Conservation (phyloP, 1,284 basidiomycete species). For the Puccinia polysora region DNA sequence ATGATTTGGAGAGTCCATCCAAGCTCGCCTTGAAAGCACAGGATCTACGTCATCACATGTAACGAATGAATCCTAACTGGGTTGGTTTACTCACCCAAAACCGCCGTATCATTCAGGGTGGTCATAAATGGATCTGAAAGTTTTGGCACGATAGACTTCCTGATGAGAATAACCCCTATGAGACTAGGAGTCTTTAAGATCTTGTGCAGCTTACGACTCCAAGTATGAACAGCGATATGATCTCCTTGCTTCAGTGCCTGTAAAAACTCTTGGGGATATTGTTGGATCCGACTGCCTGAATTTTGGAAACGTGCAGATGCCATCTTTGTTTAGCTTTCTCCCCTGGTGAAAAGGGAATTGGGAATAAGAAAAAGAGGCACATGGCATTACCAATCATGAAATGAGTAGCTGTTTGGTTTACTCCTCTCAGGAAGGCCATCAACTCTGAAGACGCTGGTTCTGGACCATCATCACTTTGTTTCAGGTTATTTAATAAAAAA, state of each 20-base stretch:
- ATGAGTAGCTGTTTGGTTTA: conserved; percentile 66
- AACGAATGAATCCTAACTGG: too few species aligned
- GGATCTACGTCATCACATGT: too few species aligned
- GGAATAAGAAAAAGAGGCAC: conserved; percentile 59
- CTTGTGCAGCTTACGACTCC: conserved; percentile 56
- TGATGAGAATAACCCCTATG: not conserved
- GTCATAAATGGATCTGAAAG: conserved; percentile 41
- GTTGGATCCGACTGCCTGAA: conserved; percentile 56
- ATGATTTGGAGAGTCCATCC: conserved; percentile 79
- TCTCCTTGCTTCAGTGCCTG: conserved; percentile 45
- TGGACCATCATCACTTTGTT: conserved; percentile 41
- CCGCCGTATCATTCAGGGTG: conserved; percentile 35
- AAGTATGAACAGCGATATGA: conserved; percentile 55
- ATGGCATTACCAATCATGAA: conserved; percentile 71
- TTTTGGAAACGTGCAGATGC: not conserved
- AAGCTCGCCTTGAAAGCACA: conserved; percentile 70
- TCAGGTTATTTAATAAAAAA: not conserved
- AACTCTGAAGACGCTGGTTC: conserved; percentile 53
- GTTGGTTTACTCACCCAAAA: conserved; percentile 21
- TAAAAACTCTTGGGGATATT: conserved; percentile 60
- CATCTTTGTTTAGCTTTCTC: not conserved
- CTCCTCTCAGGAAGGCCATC: conserved; percentile 61
- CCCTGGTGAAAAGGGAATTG: conserved; percentile 17
- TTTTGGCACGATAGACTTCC: not conserved
- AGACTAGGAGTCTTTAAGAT: not conserved